These are phyloP conservation scores for Gelatoporia subvermispora DNA, from an alignment of 768 basidiomycete genomes.

Conservation along the genomic window DNA sequence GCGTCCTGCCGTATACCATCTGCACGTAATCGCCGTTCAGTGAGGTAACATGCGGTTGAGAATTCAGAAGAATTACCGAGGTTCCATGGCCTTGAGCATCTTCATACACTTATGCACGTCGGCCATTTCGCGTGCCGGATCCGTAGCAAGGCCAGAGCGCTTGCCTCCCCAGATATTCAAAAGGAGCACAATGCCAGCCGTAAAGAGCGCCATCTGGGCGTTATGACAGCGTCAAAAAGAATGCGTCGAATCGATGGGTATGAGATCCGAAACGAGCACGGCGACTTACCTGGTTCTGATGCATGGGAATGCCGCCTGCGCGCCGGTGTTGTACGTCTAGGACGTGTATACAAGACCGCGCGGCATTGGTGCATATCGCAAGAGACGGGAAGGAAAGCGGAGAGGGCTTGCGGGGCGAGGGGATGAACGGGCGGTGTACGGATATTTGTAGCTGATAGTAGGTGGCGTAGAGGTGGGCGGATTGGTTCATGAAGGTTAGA, in stretches of 20 bases:
- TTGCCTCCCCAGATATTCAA: slow-evolving; percentile 46
- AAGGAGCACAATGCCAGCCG: slow-evolving; percentile 41
- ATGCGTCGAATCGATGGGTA: neutral
- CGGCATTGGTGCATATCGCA: slow-evolving; percentile 52
- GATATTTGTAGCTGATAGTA: slow-evolving; percentile 58
- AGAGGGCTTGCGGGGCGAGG: slow-evolving; percentile 34
- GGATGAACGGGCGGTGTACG: slow-evolving; percentile 51
- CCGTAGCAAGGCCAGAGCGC: slow-evolving; percentile 28
- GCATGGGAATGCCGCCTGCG: slow-evolving; percentile 15
- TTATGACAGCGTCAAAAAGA: neutral
- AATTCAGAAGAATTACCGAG: slow-evolving; percentile 22
- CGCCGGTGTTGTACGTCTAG: slow-evolving; percentile 34
- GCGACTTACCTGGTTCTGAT: slow-evolving; percentile 27
- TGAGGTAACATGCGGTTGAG: neutral
- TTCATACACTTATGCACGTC: slow-evolving; percentile 46
- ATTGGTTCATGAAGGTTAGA: slow-evolving; percentile 47
- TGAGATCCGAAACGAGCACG: neutral
- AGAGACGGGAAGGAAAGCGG: slow-evolving; percentile 43
- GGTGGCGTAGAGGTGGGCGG: slow-evolving; percentile 47
- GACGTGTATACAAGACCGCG: slow-evolving; percentile 45
- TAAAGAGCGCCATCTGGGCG: slow-evolving; percentile 34
- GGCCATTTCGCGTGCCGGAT: slow-evolving; percentile 35
- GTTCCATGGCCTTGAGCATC: slow-evolving; percentile 32
- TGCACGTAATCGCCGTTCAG: slow-evolving; percentile 10
- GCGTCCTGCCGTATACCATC: slow-evolving; percentile 46